Percentiles rank a stretch among this genome's conserved stretches.
These are phyloP conservation scores for Magnusiomyces fungicola DNA, from an alignment of 1,139 yeast species.

Conservation along the genomic window DNA sequence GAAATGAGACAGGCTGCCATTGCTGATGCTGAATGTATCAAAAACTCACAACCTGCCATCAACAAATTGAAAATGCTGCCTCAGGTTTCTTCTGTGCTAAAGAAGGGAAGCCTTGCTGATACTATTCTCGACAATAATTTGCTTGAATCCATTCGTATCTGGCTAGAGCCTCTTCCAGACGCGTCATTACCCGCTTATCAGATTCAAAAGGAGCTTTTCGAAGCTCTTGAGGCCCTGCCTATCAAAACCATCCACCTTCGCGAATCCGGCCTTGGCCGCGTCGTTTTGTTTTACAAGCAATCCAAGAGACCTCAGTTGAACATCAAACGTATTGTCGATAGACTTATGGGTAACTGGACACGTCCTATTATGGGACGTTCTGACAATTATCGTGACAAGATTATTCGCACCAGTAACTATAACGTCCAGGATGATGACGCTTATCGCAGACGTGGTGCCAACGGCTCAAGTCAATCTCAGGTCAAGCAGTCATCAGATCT, in stretches of 20 bases:
- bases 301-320: slow-evolving; percentile 82
- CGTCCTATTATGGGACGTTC: slow-evolving; percentile 95
- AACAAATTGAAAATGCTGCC: slow-evolving; percentile 77
- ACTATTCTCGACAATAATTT: slow-evolving; percentile 90
- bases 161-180: slow-evolving; percentile 98
- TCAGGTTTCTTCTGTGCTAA: slow-evolving; percentile 65
- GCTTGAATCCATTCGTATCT: slow-evolving; percentile 86
- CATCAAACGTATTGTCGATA: slow-evolving; percentile 82
- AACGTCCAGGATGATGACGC: slow-evolving; percentile 39
- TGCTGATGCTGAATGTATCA: slow-evolving; percentile 75
- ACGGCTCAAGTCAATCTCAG: slow-evolving; percentile 12
- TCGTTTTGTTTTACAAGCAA: slow-evolving; percentile 87
- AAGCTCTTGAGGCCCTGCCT: slow-evolving; percentile 69
- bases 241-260: slow-evolving; percentile 92
- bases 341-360: slow-evolving; percentile 94
- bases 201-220: slow-evolving; percentile 81
- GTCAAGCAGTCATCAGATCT: slow-evolving; percentile 43
- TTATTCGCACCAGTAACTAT: slow-evolving; percentile 63
- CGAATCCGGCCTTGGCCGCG: slow-evolving; percentile 92
- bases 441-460: slow-evolving; percentile 19
- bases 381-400: slow-evolving; percentile 87
- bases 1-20: slow-evolving; percentile 93
- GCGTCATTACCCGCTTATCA: slow-evolving; percentile 95
- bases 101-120: slow-evolving; percentile 78
- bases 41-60: slow-evolving; percentile 64